A percentile compares a stretch with the other conserved stretches of the same genome.
Evolutionary conservation across 2,329 filamentous ascomycete genomes (phyloP).

Genomic region (Ophiostoma australiae): DNA sequence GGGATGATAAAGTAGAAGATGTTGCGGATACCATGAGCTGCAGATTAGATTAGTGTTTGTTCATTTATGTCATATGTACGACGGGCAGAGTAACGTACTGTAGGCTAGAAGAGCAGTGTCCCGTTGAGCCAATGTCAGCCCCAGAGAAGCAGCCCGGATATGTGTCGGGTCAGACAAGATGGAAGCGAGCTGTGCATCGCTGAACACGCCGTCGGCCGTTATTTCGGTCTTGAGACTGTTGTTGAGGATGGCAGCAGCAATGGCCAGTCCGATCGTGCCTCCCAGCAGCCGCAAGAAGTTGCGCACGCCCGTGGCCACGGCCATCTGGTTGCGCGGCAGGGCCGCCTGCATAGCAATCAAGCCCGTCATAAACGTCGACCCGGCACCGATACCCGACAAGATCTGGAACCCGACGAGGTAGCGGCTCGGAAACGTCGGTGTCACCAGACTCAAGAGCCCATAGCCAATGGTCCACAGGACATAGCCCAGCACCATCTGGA

Average conservation of each 20-base stretch:
- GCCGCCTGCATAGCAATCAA: conserved; percentile 25
- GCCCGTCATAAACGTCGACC: conserved; percentile 25
- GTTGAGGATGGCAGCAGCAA: neutral
- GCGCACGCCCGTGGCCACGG: conserved; percentile 25
- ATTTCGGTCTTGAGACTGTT: conserved; percentile 2
- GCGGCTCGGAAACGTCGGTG: conserved; percentile 16
- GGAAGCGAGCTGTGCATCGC: neutral
- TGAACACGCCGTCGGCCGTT: neutral
- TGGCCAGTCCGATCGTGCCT: neutral
- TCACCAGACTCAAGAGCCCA: conserved; percentile 22
- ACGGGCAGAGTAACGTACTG: neutral
- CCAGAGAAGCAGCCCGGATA: neutral
- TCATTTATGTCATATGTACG: neutral
- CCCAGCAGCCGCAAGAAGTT: conserved; percentile 25
- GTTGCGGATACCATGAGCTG: neutral
- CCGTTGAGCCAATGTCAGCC: neutral
- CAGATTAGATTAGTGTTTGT: neutral
- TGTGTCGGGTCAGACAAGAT: neutral
- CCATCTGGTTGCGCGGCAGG: conserved; percentile 21
- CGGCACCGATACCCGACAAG: conserved; percentile 22
- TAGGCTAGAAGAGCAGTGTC: neutral
- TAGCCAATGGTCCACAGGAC: conserved; percentile 23
- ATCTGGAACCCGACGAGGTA: conserved; percentile 24
- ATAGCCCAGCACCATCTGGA: conserved; percentile 15
- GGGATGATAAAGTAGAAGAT: neutral